These are phyloP conservation scores for Sphaceloma murrayae DNA, from an alignment of 2,329 filamentous ascomycete genomes.

Conservation along the genomic window DNA sequence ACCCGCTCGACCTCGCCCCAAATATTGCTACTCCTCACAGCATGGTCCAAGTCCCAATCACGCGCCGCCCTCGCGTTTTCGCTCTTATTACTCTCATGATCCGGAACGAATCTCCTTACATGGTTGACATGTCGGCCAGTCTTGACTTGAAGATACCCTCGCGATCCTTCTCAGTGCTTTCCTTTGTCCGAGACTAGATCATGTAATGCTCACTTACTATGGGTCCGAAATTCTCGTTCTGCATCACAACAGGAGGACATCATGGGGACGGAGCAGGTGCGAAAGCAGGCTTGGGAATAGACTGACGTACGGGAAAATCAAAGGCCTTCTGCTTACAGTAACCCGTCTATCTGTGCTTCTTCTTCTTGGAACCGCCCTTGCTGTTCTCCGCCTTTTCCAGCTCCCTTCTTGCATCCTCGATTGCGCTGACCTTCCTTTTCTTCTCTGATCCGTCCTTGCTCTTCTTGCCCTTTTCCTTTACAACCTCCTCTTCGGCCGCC, in stretches of 20 bases:
- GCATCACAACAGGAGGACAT: neutral
- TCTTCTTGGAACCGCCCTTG: constrained; percentile 6
- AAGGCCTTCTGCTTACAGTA: too few relatives aligned
- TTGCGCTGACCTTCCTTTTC: constrained; percentile 14
- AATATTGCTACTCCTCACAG: too few relatives aligned
- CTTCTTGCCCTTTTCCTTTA: constrained; percentile 22
- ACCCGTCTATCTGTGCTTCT: constrained; percentile 3
- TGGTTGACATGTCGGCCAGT: neutral
- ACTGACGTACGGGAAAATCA: too few relatives aligned
- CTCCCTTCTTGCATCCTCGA: constrained; percentile 15
- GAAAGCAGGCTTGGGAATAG: neutral
- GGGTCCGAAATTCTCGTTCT: too few relatives aligned
- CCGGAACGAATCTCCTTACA: constrained; percentile 2
- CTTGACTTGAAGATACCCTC: constrained; percentile 3
- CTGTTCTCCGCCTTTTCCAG: constrained; percentile 11
- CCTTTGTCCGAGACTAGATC: too few relatives aligned
- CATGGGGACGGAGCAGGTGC: too few relatives aligned
- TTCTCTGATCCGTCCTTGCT: constrained; percentile 26
- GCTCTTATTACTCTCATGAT: too few relatives aligned
- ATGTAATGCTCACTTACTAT: too few relatives aligned
- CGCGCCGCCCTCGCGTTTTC: too few relatives aligned
- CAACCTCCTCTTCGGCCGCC: constrained; percentile 28
- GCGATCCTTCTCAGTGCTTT: neutral
- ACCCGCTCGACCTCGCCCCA: too few relatives aligned
- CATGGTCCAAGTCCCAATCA: too few relatives aligned